These are phyloP conservation scores for Aureobasidium namibiae DNA, from an alignment of 2,329 filamentous ascomycete genomes.

Conservation along the genomic window DNA sequence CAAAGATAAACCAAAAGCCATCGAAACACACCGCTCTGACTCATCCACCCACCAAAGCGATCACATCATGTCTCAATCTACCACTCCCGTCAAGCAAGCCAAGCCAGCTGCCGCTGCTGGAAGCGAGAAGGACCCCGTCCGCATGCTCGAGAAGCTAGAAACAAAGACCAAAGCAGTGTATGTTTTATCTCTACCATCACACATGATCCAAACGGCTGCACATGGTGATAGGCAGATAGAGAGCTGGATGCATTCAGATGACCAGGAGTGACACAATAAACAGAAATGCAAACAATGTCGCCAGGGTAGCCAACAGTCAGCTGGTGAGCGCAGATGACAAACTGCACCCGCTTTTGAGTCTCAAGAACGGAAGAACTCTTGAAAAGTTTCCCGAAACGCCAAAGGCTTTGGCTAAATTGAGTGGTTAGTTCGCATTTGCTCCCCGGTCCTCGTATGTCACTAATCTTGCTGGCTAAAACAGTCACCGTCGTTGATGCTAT, in stretches of 20 bases:
- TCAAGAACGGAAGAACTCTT: slow-evolving; percentile 25
- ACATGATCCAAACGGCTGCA: neutral
- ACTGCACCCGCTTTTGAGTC: slow-evolving; percentile 21
- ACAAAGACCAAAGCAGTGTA: slow-evolving; percentile 23
- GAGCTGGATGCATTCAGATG: neutral
- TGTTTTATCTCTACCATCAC: neutral
- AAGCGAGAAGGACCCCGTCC: slow-evolving; percentile 18
- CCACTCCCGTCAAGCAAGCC: slow-evolving; percentile 14
- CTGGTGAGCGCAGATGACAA: slow-evolving; percentile 23
- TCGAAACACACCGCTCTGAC: neutral
- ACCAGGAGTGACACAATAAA: neutral
- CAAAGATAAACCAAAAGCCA: neutral
- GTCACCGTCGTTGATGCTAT: slow-evolving; percentile 23
- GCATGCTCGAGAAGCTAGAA: slow-evolving; percentile 24
- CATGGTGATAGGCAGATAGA: neutral
- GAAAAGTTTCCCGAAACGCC: slow-evolving; percentile 25
- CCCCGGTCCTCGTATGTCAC: neutral
- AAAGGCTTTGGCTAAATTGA: slow-evolving; percentile 24
- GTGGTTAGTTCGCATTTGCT: slow-evolving; percentile 17
- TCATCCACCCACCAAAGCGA: neutral
- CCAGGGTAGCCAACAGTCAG: slow-evolving; percentile 26
- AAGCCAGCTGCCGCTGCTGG: slow-evolving; percentile 5
- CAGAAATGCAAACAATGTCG: slow-evolving; percentile 26
- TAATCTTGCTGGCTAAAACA: slow-evolving; percentile 3
- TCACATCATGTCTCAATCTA: neutral